Percentiles rank a stretch among this genome's conserved stretches.
Conservation (phyloP, 768 basidiomycete species). For the Gloeophyllum trabeum region DNA sequence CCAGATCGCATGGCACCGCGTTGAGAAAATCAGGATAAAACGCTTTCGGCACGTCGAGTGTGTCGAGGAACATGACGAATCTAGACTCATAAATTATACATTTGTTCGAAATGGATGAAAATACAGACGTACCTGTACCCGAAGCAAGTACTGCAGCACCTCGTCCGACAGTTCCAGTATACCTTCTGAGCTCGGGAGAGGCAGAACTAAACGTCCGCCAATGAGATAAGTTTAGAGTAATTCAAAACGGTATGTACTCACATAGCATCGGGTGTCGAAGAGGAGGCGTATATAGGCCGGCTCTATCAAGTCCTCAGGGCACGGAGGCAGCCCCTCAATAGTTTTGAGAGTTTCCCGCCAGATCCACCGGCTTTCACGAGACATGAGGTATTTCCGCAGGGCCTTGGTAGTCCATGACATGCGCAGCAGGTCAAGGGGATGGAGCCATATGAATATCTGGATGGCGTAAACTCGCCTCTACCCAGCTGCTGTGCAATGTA, state of each 20-base stretch:
- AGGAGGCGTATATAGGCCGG: constrained; percentile 24
- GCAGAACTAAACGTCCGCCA: not conserved
- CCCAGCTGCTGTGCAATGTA: no score
- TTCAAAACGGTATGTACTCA: constrained; percentile 15
- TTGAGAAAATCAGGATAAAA: no score
- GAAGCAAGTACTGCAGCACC: not conserved
- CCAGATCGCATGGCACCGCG: no score
- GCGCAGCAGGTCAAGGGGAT: constrained; percentile 29
- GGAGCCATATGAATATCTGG: no score
- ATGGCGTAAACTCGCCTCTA: no score
- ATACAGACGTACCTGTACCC: not conserved
- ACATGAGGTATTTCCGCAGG: constrained; percentile 22
- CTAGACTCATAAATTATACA: not conserved
- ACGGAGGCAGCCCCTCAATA: constrained; percentile 10
- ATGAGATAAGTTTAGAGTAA: not conserved
- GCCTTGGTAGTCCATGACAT: constrained; percentile 25
- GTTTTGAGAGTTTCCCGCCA: constrained; percentile 25
- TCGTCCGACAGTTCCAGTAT: not conserved
- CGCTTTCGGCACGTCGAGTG: not conserved
- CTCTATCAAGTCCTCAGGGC: constrained; percentile 20
- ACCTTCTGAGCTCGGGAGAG: not conserved
- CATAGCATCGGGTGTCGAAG: constrained; percentile 22
- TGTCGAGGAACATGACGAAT: not conserved
- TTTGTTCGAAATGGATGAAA: not conserved
- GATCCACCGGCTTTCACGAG: constrained; percentile 10